Percentiles rank a stretch among this genome's conserved stretches.
These are phyloP conservation scores for Pseudocercospora pini-densiflorae DNA, from an alignment of 2,329 filamentous ascomycete genomes.

Conservation along the genomic window DNA sequence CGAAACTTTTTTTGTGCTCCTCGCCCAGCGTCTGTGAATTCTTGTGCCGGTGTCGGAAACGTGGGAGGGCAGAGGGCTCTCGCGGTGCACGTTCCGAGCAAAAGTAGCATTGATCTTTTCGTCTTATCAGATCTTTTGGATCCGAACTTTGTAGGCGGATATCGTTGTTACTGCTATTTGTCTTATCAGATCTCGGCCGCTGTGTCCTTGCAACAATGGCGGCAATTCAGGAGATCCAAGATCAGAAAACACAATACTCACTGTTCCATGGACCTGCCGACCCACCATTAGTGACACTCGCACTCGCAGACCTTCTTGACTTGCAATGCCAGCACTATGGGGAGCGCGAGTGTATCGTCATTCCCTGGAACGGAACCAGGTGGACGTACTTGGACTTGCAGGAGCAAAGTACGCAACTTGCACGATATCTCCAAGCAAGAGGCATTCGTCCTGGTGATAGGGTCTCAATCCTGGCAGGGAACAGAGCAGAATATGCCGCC, in stretches of 20 bases:
- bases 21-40: background rate
- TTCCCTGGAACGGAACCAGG: slow-evolving; percentile 74
- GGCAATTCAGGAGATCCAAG: slow-evolving; percentile 20
- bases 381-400: slow-evolving; percentile 64
- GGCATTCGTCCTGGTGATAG: slow-evolving; percentile 71
- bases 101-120: background rate
- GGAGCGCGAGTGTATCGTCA: slow-evolving; percentile 69
- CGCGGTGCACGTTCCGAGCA: background rate
- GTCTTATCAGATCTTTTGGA: slow-evolving; percentile 18
- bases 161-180: slow-evolving; percentile 1
- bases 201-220: slow-evolving; percentile 10
- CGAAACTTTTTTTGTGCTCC: background rate
- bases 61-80: background rate
- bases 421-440: slow-evolving; percentile 61
- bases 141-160: background rate
- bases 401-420: slow-evolving; percentile 46
- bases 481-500: slow-evolving; percentile 63
- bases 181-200: no score
- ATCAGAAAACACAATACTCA: slow-evolving; percentile 44
- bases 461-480: slow-evolving; percentile 73
- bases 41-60: slow-evolving; percentile 14
- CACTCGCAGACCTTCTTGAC: slow-evolving; percentile 72
- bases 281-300: slow-evolving; percentile 72
- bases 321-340: slow-evolving; percentile 70
- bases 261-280: slow-evolving; percentile 71